phyloP scores from a whole-genome alignment of 257 asterid species.

The Solanum peruvianum region DNA sequence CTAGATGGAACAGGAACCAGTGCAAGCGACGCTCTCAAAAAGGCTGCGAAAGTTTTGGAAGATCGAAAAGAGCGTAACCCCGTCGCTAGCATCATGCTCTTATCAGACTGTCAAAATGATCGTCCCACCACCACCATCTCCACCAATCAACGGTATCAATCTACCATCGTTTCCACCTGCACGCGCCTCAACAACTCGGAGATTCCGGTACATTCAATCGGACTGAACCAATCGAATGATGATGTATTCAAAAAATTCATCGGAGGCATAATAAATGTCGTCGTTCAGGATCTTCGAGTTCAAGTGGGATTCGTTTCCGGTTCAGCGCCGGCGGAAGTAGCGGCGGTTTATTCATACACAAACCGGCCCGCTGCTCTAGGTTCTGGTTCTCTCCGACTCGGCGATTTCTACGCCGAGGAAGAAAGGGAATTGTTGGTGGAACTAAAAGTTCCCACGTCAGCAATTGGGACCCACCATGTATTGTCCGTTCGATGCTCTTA shows the following conservation, averaged over 20 bases:
- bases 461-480: slow-evolving; percentile 58
- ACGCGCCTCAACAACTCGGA: slow-evolving; percentile 46
- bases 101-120: slow-evolving; percentile 43
- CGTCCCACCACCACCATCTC: slow-evolving; percentile 6
- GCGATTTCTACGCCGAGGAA: slow-evolving; percentile 70
- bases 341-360: slow-evolving; percentile 47
- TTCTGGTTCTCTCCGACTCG: slow-evolving; percentile 47
- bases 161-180: slow-evolving; percentile 34
- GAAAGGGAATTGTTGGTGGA: slow-evolving; percentile 74
- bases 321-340: slow-evolving; percentile 51
- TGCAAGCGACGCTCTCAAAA: slow-evolving; percentile 64
- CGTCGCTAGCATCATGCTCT: slow-evolving; percentile 49
- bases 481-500: slow-evolving; percentile 71
- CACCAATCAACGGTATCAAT: slow-evolving; percentile 1
- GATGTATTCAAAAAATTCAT: slow-evolving; percentile 29
- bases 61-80: slow-evolving; percentile 87
- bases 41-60: slow-evolving; percentile 86
- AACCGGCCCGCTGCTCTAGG: slow-evolving; percentile 51
- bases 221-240: slow-evolving; percentile 19
- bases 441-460: slow-evolving; percentile 64
- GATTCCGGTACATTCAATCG: slow-evolving; percentile 54
- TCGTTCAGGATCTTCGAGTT: slow-evolving; percentile 52
- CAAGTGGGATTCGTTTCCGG: slow-evolving; percentile 43
- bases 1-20: slow-evolving; percentile 51
- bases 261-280: slow-evolving; percentile 31